A percentile compares a stretch with the other conserved stretches of the same genome.
Evolutionary conservation across 2,329 filamentous ascomycete species (phyloP).

Genomic region (Lachnellula arida): DNA sequence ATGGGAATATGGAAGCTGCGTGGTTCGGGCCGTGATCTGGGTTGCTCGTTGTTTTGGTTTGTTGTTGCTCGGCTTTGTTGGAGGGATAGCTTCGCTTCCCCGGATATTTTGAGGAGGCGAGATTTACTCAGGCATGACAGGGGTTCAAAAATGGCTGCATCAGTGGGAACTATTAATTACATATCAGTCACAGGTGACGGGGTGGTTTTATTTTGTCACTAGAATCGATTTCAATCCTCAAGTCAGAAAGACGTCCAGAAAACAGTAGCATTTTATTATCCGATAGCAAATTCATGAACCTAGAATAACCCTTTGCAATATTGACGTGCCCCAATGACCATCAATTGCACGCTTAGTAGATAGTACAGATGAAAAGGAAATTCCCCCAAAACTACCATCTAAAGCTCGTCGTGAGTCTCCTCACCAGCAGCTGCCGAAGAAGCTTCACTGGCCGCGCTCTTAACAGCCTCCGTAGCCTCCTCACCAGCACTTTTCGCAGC

Average conservation of each 20-base stretch:
- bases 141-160: not conserved
- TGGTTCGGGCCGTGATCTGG: not conserved
- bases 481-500: constrained; percentile 39
- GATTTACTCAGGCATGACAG: not conserved
- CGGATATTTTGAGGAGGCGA: not conserved
- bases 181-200: no score
- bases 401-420: constrained; percentile 69
- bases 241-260: not conserved
- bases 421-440: constrained; percentile 35
- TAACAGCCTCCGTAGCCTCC: constrained; percentile 44
- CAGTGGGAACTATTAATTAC: no score
- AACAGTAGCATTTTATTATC: constrained; percentile 8
- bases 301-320: constrained; percentile 4
- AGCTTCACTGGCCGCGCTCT: constrained; percentile 43
- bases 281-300: constrained; percentile 8
- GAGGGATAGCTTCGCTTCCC: not conserved
- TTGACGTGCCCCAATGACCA: constrained; percentile 2
- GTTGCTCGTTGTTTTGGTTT: not conserved
- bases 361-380: constrained; percentile 24
- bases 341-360: constrained; percentile 15
- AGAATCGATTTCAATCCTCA: not conserved
- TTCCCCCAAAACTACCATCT: constrained; percentile 36
- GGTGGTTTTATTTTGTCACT: no score
- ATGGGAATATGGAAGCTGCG: no score
- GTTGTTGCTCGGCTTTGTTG: not conserved